These are phyloP conservation scores for Capsicum chinense DNA, from an alignment of 257 asterid genomes.

Conservation along the genomic window DNA sequence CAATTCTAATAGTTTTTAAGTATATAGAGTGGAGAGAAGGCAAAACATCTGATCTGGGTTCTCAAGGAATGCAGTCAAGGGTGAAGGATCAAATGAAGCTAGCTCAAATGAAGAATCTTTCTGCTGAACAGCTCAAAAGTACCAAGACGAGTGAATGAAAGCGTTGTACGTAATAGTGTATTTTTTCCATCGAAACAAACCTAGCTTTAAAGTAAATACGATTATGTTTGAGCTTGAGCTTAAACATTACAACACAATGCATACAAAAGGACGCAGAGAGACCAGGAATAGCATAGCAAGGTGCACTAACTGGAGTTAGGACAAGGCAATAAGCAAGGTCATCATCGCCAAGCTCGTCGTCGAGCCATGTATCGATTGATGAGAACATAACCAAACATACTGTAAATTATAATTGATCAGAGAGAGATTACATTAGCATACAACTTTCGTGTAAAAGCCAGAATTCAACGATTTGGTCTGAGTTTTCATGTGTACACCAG, in stretches of 20 bases:
- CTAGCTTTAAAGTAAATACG: not conserved
- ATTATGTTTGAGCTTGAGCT: not conserved
- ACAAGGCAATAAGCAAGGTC: not conserved
- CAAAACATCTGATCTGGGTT: too few relatives aligned
- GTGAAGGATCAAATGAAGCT: not conserved
- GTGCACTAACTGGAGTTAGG: not conserved
- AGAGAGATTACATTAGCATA: slow-evolving; percentile 21
- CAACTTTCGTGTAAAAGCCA: not conserved
- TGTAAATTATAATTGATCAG: not conserved
- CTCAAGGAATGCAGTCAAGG: too few relatives aligned
- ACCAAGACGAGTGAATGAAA: not conserved
- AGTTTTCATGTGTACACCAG: not conserved
- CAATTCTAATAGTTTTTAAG: too few relatives aligned
- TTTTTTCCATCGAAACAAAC: not conserved
- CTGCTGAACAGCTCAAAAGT: not conserved
- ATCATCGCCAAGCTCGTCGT: not conserved
- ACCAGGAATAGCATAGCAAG: not conserved
- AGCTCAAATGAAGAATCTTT: not conserved
- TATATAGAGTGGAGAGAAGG: too few relatives aligned
- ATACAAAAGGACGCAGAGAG: not conserved
- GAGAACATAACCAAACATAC: not conserved
- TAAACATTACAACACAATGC: not conserved
- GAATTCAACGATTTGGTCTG: not conserved
- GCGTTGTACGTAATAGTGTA: not conserved
- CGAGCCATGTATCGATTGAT: not conserved